These are phyloP conservation scores for Hippophae tibetana DNA, from an alignment of 306 rosid species.

Conservation along the genomic window DNA sequence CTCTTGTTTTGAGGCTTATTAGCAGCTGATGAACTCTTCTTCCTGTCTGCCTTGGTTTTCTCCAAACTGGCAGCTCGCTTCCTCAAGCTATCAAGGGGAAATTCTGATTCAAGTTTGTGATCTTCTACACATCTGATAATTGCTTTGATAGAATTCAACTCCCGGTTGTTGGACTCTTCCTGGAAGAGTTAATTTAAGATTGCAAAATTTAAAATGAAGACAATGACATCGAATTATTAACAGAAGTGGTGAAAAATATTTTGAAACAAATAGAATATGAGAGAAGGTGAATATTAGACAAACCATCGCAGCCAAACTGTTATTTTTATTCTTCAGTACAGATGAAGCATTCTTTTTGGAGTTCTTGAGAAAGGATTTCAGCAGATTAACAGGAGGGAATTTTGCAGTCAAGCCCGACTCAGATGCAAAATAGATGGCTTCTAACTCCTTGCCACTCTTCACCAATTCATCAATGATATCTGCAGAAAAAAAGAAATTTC, in stretches of 20 bases:
- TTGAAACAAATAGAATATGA: constrained; percentile 1
- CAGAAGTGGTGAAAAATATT: not conserved
- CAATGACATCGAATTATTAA: not conserved
- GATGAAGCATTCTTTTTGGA: constrained; percentile 40
- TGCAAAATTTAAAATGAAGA: constrained; percentile 6
- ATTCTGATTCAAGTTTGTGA: constrained; percentile 72
- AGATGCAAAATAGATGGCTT: constrained; percentile 77
- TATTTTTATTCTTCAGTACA: constrained; percentile 39
- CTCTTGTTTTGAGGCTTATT: constrained; percentile 46
- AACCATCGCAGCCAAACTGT: constrained; percentile 44
- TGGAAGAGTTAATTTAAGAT: constrained; percentile 26
- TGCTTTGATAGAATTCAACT: constrained; percentile 53
- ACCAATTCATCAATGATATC: constrained; percentile 65
- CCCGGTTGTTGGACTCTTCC: constrained; percentile 57
- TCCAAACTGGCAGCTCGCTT: constrained; percentile 46
- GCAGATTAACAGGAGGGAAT: constrained; percentile 49
- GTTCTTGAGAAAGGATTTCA: constrained; percentile 49
- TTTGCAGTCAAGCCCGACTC: constrained; percentile 69
- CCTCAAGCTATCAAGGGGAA: constrained; percentile 42
- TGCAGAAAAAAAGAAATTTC: constrained; percentile 23
- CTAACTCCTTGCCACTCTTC: constrained; percentile 66
- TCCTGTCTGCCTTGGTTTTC: constrained; percentile 54
- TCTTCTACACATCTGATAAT: constrained; percentile 75
- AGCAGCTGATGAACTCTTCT: constrained; percentile 36
- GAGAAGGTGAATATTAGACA: constrained; percentile 20